Conservation (phyloP, 371 early-diverging fungal genomes). For the Mortierella sp. region DNA sequence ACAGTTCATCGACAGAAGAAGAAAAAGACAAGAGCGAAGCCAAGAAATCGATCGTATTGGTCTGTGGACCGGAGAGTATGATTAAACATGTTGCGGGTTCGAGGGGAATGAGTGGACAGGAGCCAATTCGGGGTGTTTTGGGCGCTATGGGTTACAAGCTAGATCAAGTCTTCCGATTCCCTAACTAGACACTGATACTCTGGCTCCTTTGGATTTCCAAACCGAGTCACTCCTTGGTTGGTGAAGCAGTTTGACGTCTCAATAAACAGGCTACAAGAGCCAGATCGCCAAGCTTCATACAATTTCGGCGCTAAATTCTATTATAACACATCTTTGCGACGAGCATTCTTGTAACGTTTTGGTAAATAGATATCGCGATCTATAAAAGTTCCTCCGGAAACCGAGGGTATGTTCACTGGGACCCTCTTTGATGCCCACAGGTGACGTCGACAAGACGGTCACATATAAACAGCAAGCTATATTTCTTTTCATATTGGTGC, state of each 20-base stretch:
- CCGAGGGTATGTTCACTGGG: too few species aligned
- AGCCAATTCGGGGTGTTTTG: conserved; percentile 42
- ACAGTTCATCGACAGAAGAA: not conserved
- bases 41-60: conserved; percentile 35
- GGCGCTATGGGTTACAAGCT: conserved; percentile 48
- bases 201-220: too few species aligned
- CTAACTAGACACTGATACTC: conserved; percentile 21
- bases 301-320: too few species aligned
- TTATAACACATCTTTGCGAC: too few species aligned
- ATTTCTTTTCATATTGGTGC: not conserved
- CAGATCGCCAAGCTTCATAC: too few species aligned
- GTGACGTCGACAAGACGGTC: not conserved
- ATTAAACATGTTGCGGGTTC: conserved; percentile 46
- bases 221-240: too few species aligned
- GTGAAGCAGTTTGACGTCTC: too few species aligned
- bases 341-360: too few species aligned
- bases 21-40: not conserved
- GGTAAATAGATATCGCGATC: too few species aligned
- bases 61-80: conserved; percentile 55
- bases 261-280: too few species aligned
- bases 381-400: too few species aligned
- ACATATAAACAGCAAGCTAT: not conserved
- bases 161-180: conserved; percentile 53
- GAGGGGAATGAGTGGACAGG: conserved; percentile 40
- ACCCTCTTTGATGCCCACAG: too few species aligned